These are phyloP conservation scores for Scheffersomyces segobiensis DNA, from an alignment of 1,139 yeast species.

Conservation along the genomic window DNA sequence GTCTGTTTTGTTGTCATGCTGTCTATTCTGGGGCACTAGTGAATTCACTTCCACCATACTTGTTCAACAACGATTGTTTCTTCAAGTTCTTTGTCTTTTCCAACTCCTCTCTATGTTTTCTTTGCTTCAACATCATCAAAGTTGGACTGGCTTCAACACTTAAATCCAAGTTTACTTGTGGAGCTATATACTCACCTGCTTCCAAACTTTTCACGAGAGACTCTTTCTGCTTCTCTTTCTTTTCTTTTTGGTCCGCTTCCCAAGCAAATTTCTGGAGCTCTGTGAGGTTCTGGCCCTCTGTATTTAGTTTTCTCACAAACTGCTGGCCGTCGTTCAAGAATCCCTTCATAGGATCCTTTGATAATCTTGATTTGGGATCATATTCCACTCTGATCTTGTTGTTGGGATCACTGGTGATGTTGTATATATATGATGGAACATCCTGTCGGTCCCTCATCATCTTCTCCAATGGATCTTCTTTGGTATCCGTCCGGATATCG, in stretches of 20 bases:
- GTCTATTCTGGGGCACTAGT: not conserved
- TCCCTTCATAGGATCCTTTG: slow-evolving; percentile 48
- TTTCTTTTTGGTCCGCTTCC: slow-evolving; percentile 31
- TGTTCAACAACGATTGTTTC: slow-evolving; percentile 32
- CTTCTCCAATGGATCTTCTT: slow-evolving; percentile 38
- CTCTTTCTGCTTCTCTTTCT: slow-evolving; percentile 13
- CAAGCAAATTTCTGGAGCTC: slow-evolving; percentile 56
- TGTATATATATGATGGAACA: slow-evolving; percentile 50
- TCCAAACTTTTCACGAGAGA: slow-evolving; percentile 14
- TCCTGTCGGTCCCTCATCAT: slow-evolving; percentile 52
- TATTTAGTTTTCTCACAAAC: slow-evolving; percentile 53
- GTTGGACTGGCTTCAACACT: slow-evolving; percentile 65
- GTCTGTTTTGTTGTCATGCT: too few relatives aligned
- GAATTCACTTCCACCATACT: slow-evolving; percentile 18
- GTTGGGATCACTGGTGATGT: slow-evolving; percentile 29
- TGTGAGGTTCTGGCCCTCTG: slow-evolving; percentile 53
- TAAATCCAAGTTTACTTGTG: slow-evolving; percentile 39
- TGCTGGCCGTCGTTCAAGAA: slow-evolving; percentile 50
- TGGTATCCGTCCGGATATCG: slow-evolving; percentile 28
- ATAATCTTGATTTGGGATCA: slow-evolving; percentile 59
- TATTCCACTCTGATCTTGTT: slow-evolving; percentile 32
- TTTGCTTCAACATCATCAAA: slow-evolving; percentile 46
- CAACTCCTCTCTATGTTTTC: slow-evolving; percentile 28
- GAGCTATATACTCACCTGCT: slow-evolving; percentile 18
- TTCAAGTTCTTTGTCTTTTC: slow-evolving; percentile 27